Base-by-base conservation (phyloP, 2,329 filamentous ascomycete genomes). In the Mycosphaerella sp. region DNA sequence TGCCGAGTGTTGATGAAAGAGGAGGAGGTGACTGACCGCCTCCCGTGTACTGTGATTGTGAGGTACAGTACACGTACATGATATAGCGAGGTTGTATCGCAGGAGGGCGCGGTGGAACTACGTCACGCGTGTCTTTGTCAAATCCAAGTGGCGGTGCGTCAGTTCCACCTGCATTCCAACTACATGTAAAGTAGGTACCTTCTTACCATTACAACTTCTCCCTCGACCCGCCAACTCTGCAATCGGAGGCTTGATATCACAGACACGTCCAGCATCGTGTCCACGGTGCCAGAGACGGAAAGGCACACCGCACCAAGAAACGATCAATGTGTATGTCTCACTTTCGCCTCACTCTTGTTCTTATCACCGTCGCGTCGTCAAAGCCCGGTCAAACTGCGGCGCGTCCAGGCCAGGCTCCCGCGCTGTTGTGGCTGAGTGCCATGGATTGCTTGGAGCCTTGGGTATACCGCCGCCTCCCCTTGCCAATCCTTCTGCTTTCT, bases 301-400 rank as follows among this genome's bases (percentile, higher is more conserved):
- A 44, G 14, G 28, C n/a, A 10, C 3, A 35, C 25, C 10, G n/a
- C 27, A 14, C 27, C 9, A 35, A 17, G 12, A 27, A n/a, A n/a
- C n/a, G 4, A 32, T 44, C 41, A 27, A 44, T 44, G 41, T 14
- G 41, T 44, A 44, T 21, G 39, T 41, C 17, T 41, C 41, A 44
- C 41, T 44, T 25, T 1, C n/a, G 7, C 32, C n/a, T n/a, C n/a
- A n/a, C n/a, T n/a, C n/a, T n/a, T n/a, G n/a, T 12, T 44, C 41
- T 35, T 34, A 44, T 44, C 41, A 27, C 27, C 28, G 27, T 13
- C 30, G 4, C 30, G 6, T 21, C 21, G 21, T 6, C 21, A 25
- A 25, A 34, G 13, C 4, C 30, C 30, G 30, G 30, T 34, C 9
- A 6, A 25, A 25, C 21, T 6, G 30, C 30, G 30, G 30, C 30